Evolutionary conservation across 2,329 filamentous ascomycete genomes (phyloP).

Genomic region (Aspergillus calidoustus): DNA sequence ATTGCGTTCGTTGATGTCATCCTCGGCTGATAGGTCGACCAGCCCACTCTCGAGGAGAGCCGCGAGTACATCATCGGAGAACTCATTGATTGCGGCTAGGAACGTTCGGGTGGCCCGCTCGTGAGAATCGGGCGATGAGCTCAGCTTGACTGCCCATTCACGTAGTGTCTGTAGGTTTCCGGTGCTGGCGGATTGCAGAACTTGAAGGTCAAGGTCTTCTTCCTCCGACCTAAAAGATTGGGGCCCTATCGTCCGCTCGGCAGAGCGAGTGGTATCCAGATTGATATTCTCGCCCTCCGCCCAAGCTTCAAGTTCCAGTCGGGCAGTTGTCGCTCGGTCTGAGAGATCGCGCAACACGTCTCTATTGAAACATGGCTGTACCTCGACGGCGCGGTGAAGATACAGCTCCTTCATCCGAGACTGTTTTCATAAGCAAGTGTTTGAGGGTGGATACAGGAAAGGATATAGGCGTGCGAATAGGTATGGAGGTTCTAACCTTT

Average conservation of each 20-base stretch:
- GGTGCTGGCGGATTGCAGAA: conserved; percentile 80
- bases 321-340: conserved; percentile 93
- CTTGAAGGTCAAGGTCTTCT: conserved; percentile 83
- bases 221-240: conserved; percentile 72
- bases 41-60: conserved; percentile 78
- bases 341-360: conserved; percentile 96
- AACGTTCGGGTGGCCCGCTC: conserved; percentile 90
- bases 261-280: conserved; percentile 63
- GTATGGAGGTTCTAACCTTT: conserved; percentile 61
- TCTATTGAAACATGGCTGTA: conserved; percentile 97
- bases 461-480: neutral
- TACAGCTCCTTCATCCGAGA: conserved; percentile 98
- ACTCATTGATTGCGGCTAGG: conserved; percentile 85
- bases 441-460: neutral
- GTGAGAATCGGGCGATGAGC: conserved; percentile 62
- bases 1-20: conserved; percentile 97
- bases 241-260: conserved; percentile 42
- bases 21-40: conserved; percentile 89
- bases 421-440: conserved; percentile 42
- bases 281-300: conserved; percentile 93
- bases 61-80: conserved; percentile 74
- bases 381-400: conserved; percentile 91
- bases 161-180: conserved; percentile 78
- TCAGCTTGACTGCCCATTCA: conserved; percentile 78
- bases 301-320: conserved; percentile 94